Conservation (phyloP, 345 rosid genomes). For the Aethionema arabicum region DNA sequence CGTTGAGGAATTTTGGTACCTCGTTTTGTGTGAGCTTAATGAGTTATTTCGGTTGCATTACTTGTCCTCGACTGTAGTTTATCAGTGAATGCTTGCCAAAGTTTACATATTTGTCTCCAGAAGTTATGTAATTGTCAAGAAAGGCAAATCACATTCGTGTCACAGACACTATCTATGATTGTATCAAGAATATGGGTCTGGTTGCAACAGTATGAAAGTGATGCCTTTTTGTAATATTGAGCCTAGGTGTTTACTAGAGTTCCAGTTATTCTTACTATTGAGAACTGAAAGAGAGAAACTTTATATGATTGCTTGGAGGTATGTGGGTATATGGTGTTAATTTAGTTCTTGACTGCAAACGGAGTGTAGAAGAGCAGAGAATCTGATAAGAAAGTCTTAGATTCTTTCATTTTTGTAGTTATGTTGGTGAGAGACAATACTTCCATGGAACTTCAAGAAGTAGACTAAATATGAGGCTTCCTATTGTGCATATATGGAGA, state of each 20-base stretch:
- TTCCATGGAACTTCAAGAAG: conserved; percentile 12
- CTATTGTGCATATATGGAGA: conserved; percentile 5
- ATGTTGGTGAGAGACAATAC: neutral
- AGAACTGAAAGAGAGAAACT: neutral
- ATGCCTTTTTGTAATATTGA: conserved; percentile 1
- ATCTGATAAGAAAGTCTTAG: neutral
- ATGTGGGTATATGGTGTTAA: conserved; percentile 5
- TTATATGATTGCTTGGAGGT: neutral
- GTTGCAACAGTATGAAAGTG: conserved; percentile 10
- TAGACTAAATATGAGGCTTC: neutral
- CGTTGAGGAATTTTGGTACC: neutral
- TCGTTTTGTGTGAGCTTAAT: conserved; percentile 4
- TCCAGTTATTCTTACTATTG: neutral
- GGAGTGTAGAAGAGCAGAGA: neutral
- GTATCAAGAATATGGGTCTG: neutral
- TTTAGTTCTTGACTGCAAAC: neutral
- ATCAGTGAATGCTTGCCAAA: neutral
- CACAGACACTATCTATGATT: neutral
- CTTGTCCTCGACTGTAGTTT: neutral
- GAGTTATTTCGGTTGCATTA: neutral
- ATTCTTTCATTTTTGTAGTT: neutral
- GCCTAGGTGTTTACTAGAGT: conserved; percentile 7
- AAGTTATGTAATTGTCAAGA: neutral
- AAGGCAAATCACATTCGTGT: neutral
- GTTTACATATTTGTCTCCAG: conserved; percentile 4